Evolutionary conservation across 257 asterid genomes (phyloP), one percentile per base, ranked within the genome.

Genomic region (Parsonsia alboflavescens): DNA sequence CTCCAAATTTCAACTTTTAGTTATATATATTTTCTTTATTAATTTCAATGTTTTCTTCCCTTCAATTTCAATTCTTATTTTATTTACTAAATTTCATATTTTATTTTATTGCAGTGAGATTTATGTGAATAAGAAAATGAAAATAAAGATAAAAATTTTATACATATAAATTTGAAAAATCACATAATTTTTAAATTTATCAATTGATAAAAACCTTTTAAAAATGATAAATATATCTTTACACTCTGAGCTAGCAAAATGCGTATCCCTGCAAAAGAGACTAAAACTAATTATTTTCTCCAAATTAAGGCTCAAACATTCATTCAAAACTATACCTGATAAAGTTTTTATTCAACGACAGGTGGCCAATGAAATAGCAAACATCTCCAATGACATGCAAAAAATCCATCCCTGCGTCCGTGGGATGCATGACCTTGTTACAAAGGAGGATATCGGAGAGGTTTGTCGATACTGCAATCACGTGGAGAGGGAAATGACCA

Each of bases 371-470:
- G 78, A 53, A 63, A 54, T 15, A 39, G 78, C 28, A 65, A 45
- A 28, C 63, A 61, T 69, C 54, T 80, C 73, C 9, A 41, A 19
- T 22, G 68, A 19, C 46, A 78, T 66, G 11, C 84, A 77, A 78
- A 78, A 72, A 13, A 19, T 63, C 16, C 63, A 56, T 5, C 71
- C 78, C 22, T 82, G 88, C 52, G 13, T 50, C 10, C 67, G 67
- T 74, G 88, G 94, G 77, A 68, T 68, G 39, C 95, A 89, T 75
- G 84, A 84, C 39, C 42, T 84, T 70, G 19, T 72, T 49, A 6
- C 72, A 30, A 11, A 17, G 46, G 91, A 87, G 1, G 86, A 84
- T 11, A 16, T 70, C 52, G 94, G 94, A 65, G 22, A 80, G 19
- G 48, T 70, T 16, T 89, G 94, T 45, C 41, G 9, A 0, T 45